Percentiles rank a stretch among this genome's conserved stretches.
These are phyloP conservation scores for Handroanthus guayacan DNA, from an alignment of 257 asterid genomes.

Conservation along the genomic window DNA sequence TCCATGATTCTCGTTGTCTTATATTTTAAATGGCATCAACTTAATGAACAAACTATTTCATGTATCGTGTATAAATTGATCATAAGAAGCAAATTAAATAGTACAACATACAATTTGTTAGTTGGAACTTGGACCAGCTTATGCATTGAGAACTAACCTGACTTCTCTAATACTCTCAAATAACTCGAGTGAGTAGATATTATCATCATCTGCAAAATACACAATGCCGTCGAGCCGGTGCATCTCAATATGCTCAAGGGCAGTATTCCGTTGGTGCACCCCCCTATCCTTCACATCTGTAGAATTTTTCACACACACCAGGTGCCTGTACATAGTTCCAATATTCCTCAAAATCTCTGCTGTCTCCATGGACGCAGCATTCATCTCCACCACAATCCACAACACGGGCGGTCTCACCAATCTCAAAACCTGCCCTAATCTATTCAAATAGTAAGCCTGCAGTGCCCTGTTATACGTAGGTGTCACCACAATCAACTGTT, in stretches of 20 bases:
- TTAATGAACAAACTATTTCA: conserved; percentile 28
- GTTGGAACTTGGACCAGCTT: neutral
- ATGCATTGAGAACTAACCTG: conserved; percentile 56
- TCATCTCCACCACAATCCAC: conserved; percentile 98
- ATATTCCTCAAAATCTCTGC: conserved; percentile 79
- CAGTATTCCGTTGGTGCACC: conserved; percentile 91
- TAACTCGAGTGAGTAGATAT: conserved; percentile 76
- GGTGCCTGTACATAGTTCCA: conserved; percentile 82
- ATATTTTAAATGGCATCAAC: conserved; percentile 21
- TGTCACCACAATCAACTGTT: conserved; percentile 80
- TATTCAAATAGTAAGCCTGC: conserved; percentile 81
- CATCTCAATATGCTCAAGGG: conserved; percentile 84
- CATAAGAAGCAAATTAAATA: conserved; percentile 3
- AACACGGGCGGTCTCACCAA: conserved; percentile 73
- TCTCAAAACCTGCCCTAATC: conserved; percentile 85
- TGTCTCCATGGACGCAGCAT: conserved; percentile 75
- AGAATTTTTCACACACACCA: conserved; percentile 71
- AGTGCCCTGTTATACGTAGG: conserved; percentile 75
- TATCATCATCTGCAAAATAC: conserved; percentile 94
- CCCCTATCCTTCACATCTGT: conserved; percentile 76
- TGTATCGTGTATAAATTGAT: neutral
- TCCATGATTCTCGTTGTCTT: conserved; percentile 3
- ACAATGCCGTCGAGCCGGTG: conserved; percentile 90
- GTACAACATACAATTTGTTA: neutral
- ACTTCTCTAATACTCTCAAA: conserved; percentile 77